These are phyloP conservation scores for Gonapodya prolifera DNA, from an alignment of 192 early-diverging fungal genomes.

Conservation along the genomic window DNA sequence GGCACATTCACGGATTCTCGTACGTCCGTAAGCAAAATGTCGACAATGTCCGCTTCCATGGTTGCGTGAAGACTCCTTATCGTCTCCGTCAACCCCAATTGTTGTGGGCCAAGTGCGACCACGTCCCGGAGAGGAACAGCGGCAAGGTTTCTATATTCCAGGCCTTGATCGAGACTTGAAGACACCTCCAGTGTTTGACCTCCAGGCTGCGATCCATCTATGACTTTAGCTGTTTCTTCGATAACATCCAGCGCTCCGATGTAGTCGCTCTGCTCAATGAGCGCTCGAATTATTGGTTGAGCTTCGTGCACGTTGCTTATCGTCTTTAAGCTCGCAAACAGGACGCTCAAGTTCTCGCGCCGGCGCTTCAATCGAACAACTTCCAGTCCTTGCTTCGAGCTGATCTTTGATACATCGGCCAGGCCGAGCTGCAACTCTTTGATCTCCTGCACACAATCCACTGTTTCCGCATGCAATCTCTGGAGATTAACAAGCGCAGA, in stretches of 20 bases:
- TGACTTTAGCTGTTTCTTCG: constrained; percentile 52
- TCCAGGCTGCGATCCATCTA: constrained; percentile 26
- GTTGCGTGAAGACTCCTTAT: background rate
- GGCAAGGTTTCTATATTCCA: background rate
- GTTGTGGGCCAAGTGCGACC: background rate
- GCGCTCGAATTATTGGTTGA: constrained; percentile 69
- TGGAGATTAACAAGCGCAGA: constrained; percentile 85
- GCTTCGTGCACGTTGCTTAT: constrained; percentile 65
- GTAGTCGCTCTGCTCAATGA: constrained; percentile 69
- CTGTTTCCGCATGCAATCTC: constrained; percentile 81
- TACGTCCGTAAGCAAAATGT: background rate
- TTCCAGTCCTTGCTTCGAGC: constrained; percentile 65
- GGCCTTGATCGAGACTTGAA: background rate
- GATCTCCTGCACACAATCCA: constrained; percentile 80
- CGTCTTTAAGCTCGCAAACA: constrained; percentile 56
- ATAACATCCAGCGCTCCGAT: constrained; percentile 83
- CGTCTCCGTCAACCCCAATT: background rate
- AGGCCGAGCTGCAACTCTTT: constrained; percentile 60
- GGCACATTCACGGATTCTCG: background rate
- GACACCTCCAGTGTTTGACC: background rate
- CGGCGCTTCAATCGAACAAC: constrained; percentile 69
- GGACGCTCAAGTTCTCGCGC: constrained; percentile 50
- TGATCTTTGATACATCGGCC: constrained; percentile 37
- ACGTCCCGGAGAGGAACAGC: background rate
- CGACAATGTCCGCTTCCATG: background rate